A percentile compares a stretch with the other conserved stretches of the same genome.
phyloP scores from a whole-genome alignment of 768 basidiomycete genomes.

The Tylopilus balloui region DNA sequence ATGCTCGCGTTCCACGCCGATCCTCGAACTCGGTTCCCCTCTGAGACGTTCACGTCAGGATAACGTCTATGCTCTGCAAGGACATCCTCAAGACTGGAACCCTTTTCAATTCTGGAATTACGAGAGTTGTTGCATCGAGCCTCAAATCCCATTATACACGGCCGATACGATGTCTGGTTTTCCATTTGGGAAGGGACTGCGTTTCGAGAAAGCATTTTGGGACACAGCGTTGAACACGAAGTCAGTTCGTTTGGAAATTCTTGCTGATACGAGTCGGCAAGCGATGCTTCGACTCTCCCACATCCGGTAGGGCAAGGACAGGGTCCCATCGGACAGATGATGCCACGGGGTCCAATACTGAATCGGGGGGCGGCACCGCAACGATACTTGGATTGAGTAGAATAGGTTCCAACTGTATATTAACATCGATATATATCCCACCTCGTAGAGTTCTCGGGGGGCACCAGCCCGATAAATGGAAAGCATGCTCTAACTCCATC shows the following conservation, averaged over 20 bases:
- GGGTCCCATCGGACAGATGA: no score
- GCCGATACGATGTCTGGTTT: conserved; percentile 1
- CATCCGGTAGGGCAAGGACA: no score
- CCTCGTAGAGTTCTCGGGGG: no score
- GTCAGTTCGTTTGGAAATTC: neutral
- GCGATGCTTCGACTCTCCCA: no score
- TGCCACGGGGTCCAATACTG: no score
- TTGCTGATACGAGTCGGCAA: neutral
- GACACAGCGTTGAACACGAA: conserved; percentile 3
- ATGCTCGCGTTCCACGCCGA: neutral
- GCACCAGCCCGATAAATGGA: no score
- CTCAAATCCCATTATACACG: neutral
- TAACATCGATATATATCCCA: no score
- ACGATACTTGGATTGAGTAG: no score
- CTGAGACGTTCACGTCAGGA: neutral
- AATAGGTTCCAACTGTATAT: no score
- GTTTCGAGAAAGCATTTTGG: conserved; percentile 7
- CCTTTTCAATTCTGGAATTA: neutral
- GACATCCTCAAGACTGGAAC: conserved; percentile 1
- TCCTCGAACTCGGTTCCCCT: neutral
- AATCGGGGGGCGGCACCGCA: no score
- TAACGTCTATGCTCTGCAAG: neutral
- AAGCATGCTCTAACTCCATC: neutral
- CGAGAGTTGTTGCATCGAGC: neutral
- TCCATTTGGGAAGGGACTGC: conserved; percentile 4